phyloP scores from a whole-genome alignment of 139 green algal species.

The Trebouxia sp. region DNA sequence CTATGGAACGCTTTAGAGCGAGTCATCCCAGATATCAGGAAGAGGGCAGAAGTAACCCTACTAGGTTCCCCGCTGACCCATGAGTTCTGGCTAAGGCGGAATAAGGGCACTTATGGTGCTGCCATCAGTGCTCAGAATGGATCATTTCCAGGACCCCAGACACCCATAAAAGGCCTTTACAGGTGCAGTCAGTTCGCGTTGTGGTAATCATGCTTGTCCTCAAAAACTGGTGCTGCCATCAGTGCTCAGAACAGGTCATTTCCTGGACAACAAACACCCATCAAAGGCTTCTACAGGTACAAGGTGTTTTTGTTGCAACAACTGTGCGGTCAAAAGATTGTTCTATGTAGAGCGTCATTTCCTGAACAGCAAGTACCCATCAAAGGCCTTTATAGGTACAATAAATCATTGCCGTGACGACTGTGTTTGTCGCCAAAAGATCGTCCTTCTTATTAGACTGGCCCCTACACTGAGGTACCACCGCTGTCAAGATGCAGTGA shows the following conservation, averaged over 20 bases:
- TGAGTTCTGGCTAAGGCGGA: conserved; percentile 69
- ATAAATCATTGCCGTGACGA: background rate
- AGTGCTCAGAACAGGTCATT: background rate
- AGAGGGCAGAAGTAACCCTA: conserved; percentile 63
- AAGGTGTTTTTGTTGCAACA: too few species aligned
- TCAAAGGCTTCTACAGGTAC: background rate
- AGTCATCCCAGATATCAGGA: conserved; percentile 79
- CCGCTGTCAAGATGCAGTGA: too few species aligned
- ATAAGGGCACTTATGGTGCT: conserved; percentile 74
- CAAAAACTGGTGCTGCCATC: too few species aligned
- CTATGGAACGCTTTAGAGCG: conserved; percentile 75
- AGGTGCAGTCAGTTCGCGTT: conserved; percentile 31
- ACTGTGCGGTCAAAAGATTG: too few species aligned
- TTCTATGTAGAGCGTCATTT: too few species aligned
- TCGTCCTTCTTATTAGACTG: too few species aligned
- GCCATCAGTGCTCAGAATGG: conserved; percentile 60
- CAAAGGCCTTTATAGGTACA: conserved; percentile 57
- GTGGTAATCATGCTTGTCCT: background rate
- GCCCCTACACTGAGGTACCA: too few species aligned
- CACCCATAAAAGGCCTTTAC: conserved; percentile 71
- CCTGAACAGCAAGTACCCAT: conserved; percentile 78
- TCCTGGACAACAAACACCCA: too few species aligned
- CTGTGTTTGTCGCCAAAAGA: too few species aligned
- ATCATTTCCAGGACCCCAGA: conserved; percentile 75
- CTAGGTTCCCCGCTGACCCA: conserved; percentile 82